These are phyloP conservation scores for Talaromyces sp. DNA, from an alignment of 2,329 filamentous ascomycete species.

Conservation along the genomic window DNA sequence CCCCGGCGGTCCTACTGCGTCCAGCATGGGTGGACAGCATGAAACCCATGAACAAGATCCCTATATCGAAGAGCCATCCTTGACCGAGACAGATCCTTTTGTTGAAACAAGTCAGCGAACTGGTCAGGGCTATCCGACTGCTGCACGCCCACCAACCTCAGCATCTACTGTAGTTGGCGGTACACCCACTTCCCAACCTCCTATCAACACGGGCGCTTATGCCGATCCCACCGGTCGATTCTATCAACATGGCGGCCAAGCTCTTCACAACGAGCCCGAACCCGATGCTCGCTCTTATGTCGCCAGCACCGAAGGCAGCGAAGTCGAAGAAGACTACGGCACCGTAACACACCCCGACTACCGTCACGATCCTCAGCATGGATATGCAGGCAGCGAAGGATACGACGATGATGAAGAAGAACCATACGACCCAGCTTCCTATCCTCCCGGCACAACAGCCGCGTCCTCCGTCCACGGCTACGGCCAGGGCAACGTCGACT, in stretches of 20 bases:
- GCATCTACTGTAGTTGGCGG: slow-evolving; percentile 27
- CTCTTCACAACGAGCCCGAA: slow-evolving; percentile 38
- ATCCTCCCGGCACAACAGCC: slow-evolving; percentile 25
- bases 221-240: slow-evolving; percentile 32
- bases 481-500: slow-evolving; percentile 52
- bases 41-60: slow-evolving; percentile 39
- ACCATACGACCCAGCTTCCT: slow-evolving; percentile 34
- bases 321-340: slow-evolving; percentile 66
- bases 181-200: slow-evolving; percentile 25
- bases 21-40: slow-evolving; percentile 29
- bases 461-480: slow-evolving; percentile 28
- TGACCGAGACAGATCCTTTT: slow-evolving; percentile 61
- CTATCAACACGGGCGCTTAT: slow-evolving; percentile 8
- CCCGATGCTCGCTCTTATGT: slow-evolving; percentile 49
- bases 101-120: slow-evolving; percentile 41
- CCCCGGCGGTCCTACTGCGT: slow-evolving; percentile 32
- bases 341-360: slow-evolving; percentile 54
- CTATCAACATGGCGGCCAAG: slow-evolving; percentile 38
- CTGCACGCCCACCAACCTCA: slow-evolving; percentile 31
- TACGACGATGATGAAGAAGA: slow-evolving; percentile 49
- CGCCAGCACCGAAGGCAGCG: slow-evolving; percentile 51
- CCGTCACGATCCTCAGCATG: slow-evolving; percentile 56
- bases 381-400: slow-evolving; percentile 53
- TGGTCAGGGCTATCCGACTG: slow-evolving; percentile 32
- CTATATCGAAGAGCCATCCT: slow-evolving; percentile 53